Conservation (phyloP, 352 stramenopile genomes). For the Pythium myriotylum region DNA sequence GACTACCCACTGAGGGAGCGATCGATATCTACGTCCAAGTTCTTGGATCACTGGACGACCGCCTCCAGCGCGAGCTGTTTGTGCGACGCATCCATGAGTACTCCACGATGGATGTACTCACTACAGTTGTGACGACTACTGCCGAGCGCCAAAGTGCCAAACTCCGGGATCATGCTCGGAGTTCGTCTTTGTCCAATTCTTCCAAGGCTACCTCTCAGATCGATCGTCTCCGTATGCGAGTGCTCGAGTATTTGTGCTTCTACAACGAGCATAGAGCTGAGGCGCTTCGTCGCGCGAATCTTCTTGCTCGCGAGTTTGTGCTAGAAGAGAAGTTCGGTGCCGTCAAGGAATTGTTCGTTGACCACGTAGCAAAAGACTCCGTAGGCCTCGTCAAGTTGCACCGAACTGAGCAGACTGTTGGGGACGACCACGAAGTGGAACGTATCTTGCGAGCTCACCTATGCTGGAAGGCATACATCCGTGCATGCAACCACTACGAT, state of each 20-base stretch:
- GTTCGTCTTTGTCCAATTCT: conserved; percentile 5
- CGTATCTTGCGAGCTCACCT: conserved; percentile 59
- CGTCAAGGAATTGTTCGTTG: conserved; percentile 60
- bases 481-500: conserved; percentile 66
- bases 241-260: conserved; percentile 79
- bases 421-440: conserved; percentile 54
- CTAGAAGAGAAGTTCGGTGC: conserved; percentile 67
- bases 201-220: conserved; percentile 38
- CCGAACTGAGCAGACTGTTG: conserved; percentile 38
- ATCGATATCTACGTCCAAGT: conserved; percentile 81
- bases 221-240: conserved; percentile 64
- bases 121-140: conserved; percentile 56
- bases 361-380: conserved; percentile 70
- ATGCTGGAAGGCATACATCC: conserved; percentile 75
- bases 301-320: conserved; percentile 72
- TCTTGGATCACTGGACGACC: conserved; percentile 58
- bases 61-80: conserved; percentile 65
- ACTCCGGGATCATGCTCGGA: conserved; percentile 28
- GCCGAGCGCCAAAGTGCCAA: conserved; percentile 52
- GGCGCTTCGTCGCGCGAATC: conserved; percentile 55
- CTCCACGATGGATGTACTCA: conserved; percentile 65
- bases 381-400: conserved; percentile 65
- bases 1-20: conserved; percentile 55
- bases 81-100: conserved; percentile 71
- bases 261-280: conserved; percentile 68